phyloP scores from a whole-genome alignment of 768 basidiomycete species.

The Podaxis sp. region DNA sequence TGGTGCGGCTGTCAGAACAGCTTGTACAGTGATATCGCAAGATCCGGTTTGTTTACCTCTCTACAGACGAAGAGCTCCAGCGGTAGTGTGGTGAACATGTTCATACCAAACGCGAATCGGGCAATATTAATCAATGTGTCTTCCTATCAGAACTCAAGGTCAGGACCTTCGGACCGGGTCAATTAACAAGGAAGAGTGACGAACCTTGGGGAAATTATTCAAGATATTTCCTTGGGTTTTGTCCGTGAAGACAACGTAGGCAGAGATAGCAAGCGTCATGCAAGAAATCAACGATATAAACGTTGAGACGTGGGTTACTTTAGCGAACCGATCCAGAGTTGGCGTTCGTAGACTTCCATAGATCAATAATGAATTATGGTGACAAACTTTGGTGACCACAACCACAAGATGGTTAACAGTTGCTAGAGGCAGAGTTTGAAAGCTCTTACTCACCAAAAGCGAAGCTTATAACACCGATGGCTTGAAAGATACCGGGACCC shows the following conservation, averaged over 20 bases:
- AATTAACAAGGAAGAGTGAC: conserved; percentile 18
- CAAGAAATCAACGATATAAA: conserved; percentile 83
- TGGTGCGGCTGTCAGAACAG: background rate
- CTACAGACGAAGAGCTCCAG: conserved; percentile 96
- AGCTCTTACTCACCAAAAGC: conserved; percentile 58
- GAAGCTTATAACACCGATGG: conserved; percentile 96
- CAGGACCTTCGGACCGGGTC: background rate
- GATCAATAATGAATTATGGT: conserved; percentile 96
- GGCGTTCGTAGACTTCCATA: conserved; percentile 93
- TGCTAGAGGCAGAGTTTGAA: too few relatives aligned
- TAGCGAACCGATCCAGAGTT: conserved; percentile 90
- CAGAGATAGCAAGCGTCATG: conserved; percentile 79
- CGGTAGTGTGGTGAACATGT: conserved; percentile 98
- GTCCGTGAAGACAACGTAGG: conserved; percentile 87
- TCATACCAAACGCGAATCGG: conserved; percentile 89
- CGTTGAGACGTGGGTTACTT: conserved; percentile 92
- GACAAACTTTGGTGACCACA: conserved; percentile 61
- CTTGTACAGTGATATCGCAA: background rate
- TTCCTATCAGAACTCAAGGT: conserved; percentile 37
- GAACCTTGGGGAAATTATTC: conserved; percentile 86
- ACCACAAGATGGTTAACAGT: background rate
- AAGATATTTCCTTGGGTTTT: conserved; percentile 94
- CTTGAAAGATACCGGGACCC: conserved; percentile 83
- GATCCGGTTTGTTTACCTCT: conserved; percentile 56
- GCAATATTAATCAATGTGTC: conserved; percentile 95